A percentile compares a stretch with the other conserved stretches of the same genome.
phyloP scores from a whole-genome alignment of 2,329 filamentous ascomycete species.

The Diaporthe helianthi region DNA sequence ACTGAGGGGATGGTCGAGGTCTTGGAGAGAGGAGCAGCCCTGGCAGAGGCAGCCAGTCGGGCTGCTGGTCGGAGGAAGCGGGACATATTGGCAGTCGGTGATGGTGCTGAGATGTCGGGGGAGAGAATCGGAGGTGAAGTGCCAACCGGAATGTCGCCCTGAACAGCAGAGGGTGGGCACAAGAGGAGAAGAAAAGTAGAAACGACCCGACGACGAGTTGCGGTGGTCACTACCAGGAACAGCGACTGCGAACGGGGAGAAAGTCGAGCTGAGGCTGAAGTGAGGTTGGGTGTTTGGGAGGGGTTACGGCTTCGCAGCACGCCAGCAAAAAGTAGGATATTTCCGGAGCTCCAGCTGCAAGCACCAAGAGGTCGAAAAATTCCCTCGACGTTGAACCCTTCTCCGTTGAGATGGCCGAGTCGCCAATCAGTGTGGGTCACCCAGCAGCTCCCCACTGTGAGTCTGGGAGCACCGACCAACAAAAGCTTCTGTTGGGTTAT shows the following conservation, averaged over 20 bases:
- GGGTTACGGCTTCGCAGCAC: slow-evolving; percentile 22
- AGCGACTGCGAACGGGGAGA: not conserved
- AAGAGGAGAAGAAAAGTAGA: not conserved
- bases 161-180: not conserved
- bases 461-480: slow-evolving; percentile 25
- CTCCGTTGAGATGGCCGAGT: slow-evolving; percentile 30
- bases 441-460: slow-evolving; percentile 21
- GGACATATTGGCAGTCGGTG: slow-evolving; percentile 46
- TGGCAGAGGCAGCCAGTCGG: slow-evolving; percentile 50
- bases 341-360: slow-evolving; percentile 20
- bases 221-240: slow-evolving; percentile 9
- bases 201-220: not conserved
- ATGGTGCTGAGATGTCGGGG: slow-evolving; percentile 12
- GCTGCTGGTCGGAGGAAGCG: slow-evolving; percentile 54
- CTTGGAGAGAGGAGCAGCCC: slow-evolving; percentile 38
- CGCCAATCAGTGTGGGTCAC: slow-evolving; percentile 27
- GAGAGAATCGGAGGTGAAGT: slow-evolving; percentile 30
- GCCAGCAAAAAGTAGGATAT: slow-evolving; percentile 27
- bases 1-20: slow-evolving; percentile 39
- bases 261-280: slow-evolving; percentile 14
- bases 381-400: slow-evolving; percentile 27
- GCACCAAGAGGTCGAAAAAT: slow-evolving; percentile 22
- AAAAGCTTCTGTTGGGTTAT: slow-evolving; percentile 33
- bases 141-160: slow-evolving; percentile 19
- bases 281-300: not conserved